These are phyloP conservation scores for Trypanosoma avium DNA, from an alignment of 208 protist genomes.

Conservation along the genomic window DNA sequence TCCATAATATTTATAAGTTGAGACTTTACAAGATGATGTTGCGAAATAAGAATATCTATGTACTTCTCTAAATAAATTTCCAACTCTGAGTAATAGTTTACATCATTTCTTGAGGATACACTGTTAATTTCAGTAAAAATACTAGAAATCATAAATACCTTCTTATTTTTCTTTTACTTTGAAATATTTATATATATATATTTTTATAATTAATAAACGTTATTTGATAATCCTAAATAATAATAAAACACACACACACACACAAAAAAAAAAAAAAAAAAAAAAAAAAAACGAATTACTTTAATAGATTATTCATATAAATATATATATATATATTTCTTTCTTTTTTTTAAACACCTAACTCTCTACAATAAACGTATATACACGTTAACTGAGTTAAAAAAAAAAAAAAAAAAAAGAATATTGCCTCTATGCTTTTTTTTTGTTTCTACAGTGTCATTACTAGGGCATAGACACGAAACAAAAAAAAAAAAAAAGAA, in stretches of 20 bases:
- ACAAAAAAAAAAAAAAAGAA: neutral
- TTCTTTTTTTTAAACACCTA: neutral
- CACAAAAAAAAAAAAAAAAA: constrained; percentile 20
- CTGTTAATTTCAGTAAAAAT: constrained; percentile 21
- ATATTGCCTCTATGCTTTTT: too few species aligned
- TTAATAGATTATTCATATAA: constrained; percentile 23
- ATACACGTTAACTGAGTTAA: too few species aligned
- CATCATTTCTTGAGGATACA: neutral
- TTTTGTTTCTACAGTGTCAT: too few species aligned
- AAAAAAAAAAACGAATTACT: constrained; percentile 12
- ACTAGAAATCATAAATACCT: constrained; percentile 4
- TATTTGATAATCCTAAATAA: neutral
- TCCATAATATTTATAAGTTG: constrained; percentile 9
- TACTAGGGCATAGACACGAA: too few species aligned
- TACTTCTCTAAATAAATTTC: constrained; percentile 19
- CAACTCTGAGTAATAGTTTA: constrained; percentile 5
- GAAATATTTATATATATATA: too few species aligned
- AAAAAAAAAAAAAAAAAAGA: too few species aligned
- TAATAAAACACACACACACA: constrained; percentile 10
- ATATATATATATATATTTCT: neutral
- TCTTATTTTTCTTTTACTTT: constrained; percentile 7
- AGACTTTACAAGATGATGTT: neutral
- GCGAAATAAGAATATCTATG: constrained; percentile 11
- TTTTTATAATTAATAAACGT: too few species aligned
- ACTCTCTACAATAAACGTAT: too few species aligned